phyloP scores from a whole-genome alignment of 1,284 basidiomycete genomes.

The Phylloporus sp. region DNA sequence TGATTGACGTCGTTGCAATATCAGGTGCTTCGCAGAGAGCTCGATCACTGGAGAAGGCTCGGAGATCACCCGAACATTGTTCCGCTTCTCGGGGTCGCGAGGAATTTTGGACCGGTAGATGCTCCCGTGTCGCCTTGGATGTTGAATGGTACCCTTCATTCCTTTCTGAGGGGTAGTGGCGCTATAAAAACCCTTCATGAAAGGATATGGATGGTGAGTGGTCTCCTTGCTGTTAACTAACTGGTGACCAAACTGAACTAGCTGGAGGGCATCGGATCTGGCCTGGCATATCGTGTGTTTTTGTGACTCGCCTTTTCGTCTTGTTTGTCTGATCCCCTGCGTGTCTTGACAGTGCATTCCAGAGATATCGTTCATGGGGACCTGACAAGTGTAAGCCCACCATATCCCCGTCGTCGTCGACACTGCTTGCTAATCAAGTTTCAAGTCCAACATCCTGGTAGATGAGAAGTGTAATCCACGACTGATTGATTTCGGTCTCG shows the following conservation, averaged over 20 bases:
- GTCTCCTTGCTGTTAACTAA: not conserved
- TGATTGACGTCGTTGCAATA: not conserved
- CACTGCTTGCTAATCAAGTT: too few species aligned
- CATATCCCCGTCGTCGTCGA: too few species aligned
- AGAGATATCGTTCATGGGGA: too few species aligned
- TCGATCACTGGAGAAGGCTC: constrained; percentile 8
- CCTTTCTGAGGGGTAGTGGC: not conserved
- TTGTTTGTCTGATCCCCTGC: not conserved
- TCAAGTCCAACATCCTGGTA: constrained; percentile 7
- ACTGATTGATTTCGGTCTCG: constrained; percentile 11
- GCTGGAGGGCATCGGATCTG: constrained; percentile 5
- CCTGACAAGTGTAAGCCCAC: too few species aligned
- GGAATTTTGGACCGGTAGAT: constrained; percentile 8
- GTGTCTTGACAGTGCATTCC: too few species aligned
- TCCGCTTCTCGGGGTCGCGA: constrained; percentile 6
- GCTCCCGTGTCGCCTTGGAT: constrained; percentile 10
- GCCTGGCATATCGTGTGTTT: constrained; percentile 4
- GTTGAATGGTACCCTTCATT: constrained; percentile 7
- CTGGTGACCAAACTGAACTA: not conserved
- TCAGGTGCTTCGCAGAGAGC: constrained; percentile 7
- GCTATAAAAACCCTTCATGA: not conserved
- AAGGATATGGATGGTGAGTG: constrained; percentile 4
- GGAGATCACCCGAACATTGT: constrained; percentile 11
- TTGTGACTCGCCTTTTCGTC: not conserved
- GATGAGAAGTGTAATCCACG: constrained; percentile 7